Base-by-base conservation (phyloP, 257 asterid species). In the Echites panduratus region DNA sequence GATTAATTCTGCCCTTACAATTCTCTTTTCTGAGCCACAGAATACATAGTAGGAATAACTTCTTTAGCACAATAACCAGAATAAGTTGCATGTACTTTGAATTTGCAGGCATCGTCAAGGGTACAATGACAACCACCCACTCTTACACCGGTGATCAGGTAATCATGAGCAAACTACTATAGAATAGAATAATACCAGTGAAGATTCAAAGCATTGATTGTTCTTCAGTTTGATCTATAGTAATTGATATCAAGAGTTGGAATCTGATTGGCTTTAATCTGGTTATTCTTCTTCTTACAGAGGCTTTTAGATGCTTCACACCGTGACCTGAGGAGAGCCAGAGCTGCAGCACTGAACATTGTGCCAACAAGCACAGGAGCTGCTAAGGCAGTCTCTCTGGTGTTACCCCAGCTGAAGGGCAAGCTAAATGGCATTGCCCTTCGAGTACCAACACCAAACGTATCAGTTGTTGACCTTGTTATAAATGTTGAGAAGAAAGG, bases 61-160 rank as follows among this genome's bases (percentile, higher is more conserved):
- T 22, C 62, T n/a, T 32, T 62, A 62, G 67, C 24, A 35, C 45
- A 0, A 10, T 2, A 59, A 27, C 65, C 41, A 27, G 38, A 24
- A 57, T 24, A 17, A 24, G 54, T 58, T 61, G 61, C 20, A 7
- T 20, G 16, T 20, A 16, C 48, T 1, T 73, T 65, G 27, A 40
- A 43, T 73, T 73, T 79, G 73, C 86, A 90, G 98, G 98, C 47
- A 93, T 93, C 78, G 97, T 86, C 57, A 93, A 93, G 88, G 98
- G 97, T 67, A 93, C 96, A 52, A 93, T 93, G 98, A 93, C 98
- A 48, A 93, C 96, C 59, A 93, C 98, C 26, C 97, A 90, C 84
- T 93, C 98, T 20, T 93, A 93, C 92, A 93, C 98, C 4, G 97
- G 98, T 57, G 98, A 93, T 83, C 97, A 92, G 96, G 95, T 89